These are phyloP conservation scores for Astragalus membranaceus DNA, from an alignment of 306 rosid species.

Conservation along the genomic window DNA sequence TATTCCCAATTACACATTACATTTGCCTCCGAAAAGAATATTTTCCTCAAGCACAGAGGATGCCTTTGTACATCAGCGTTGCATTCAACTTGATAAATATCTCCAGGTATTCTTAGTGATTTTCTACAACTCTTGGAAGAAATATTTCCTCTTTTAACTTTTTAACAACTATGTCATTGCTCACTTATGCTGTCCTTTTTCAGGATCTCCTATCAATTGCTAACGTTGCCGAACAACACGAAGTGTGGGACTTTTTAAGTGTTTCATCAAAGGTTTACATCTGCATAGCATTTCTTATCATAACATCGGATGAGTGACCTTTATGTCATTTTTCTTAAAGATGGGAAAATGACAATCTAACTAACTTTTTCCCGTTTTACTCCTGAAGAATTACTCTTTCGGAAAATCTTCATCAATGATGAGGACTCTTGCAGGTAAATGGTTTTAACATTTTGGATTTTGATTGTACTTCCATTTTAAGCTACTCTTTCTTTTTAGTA, in stretches of 20 bases:
- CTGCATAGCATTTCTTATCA: conserved; percentile 9
- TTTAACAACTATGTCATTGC: conserved; percentile 5
- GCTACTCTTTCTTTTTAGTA: too few species aligned
- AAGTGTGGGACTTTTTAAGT: conserved; percentile 97
- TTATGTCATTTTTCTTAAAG: not conserved
- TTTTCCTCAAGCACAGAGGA: conserved; percentile 98
- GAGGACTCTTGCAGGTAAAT: conserved; percentile 89
- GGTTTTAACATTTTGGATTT: conserved; percentile 18
- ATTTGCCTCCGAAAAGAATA: conserved; percentile 95
- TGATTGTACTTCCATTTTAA: conserved; percentile 9
- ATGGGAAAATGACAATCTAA: conserved; percentile 10
- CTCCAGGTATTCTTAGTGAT: conserved; percentile 54
- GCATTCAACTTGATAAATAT: conserved; percentile 89
- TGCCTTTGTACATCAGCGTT: conserved; percentile 90
- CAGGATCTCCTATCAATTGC: conserved; percentile 91
- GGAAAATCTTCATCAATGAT: conserved; percentile 94
- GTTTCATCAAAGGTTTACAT: conserved; percentile 78
- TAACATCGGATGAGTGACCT: not conserved
- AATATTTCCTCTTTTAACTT: not conserved
- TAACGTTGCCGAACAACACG: conserved; percentile 94
- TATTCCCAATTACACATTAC: conserved; percentile 80
- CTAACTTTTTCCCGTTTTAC: not conserved
- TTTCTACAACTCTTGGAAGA: conserved; percentile 9
- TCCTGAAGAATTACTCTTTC: conserved; percentile 69
- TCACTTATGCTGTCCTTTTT: conserved; percentile 19